Conservation (phyloP, 1,284 basidiomycete genomes). For the Meira miltonrushii region DNA sequence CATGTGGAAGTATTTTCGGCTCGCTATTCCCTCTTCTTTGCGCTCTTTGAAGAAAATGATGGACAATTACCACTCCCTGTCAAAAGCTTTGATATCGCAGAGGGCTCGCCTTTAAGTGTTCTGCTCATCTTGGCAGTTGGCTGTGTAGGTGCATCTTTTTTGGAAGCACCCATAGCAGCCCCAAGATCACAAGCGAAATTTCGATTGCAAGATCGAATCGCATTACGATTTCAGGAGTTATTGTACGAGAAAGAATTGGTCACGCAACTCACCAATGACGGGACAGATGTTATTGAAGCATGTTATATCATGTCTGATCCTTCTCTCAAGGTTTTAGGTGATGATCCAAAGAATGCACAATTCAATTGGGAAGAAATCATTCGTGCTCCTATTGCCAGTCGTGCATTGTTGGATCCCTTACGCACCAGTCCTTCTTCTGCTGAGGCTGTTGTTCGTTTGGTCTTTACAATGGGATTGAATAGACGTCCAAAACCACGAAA, state of each 20-base stretch:
- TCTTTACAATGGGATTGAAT: constrained; percentile 1
- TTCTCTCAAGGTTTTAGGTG: neutral
- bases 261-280: neutral
- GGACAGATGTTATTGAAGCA: constrained; percentile 2
- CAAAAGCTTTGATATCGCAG: neutral
- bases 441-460: neutral
- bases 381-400: neutral
- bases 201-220: constrained; percentile 6
- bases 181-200: neutral
- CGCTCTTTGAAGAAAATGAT: neutral
- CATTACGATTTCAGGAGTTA: constrained; percentile 1
- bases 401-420: neutral
- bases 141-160: constrained; percentile 4
- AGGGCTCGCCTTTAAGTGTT: neutral
- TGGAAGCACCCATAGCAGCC: neutral
- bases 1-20: constrained; percentile 10
- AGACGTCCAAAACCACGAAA: constrained; percentile 1
- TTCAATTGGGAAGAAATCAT: neutral
- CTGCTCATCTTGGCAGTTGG: constrained; percentile 4
- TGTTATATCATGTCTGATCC: constrained; percentile 7
- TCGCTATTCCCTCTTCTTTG: constrained; percentile 8
- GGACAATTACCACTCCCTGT: neutral
- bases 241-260: neutral
- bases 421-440: neutral
- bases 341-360: neutral